Evolutionary conservation across 2,329 filamentous ascomycete genomes (phyloP).

Genomic region (Apiospora malaysiana): DNA sequence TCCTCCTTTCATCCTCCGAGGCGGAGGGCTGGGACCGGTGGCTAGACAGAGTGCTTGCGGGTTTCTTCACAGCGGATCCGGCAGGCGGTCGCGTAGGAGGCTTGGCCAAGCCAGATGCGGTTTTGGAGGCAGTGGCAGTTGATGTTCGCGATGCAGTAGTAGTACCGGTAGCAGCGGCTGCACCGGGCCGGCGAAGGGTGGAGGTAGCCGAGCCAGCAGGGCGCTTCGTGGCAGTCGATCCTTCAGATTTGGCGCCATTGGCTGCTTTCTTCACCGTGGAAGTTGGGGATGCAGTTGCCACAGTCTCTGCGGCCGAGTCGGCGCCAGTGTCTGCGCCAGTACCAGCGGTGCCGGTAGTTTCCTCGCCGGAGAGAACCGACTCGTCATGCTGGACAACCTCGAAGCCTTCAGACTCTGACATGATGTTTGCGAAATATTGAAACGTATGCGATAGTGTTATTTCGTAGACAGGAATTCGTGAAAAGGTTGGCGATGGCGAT

Average conservation of each 20-base stretch:
- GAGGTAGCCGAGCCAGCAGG: conserved; percentile 40
- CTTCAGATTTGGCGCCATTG: conserved; percentile 42
- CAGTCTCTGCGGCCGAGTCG: conserved; percentile 31
- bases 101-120: conserved; percentile 51
- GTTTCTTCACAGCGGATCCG: conserved; percentile 42
- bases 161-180: conserved; percentile 32
- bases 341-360: conserved; percentile 39
- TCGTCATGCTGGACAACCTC: conserved; percentile 52
- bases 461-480: not conserved
- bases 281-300: not conserved
- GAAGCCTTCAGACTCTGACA: conserved; percentile 56
- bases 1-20: conserved; percentile 57
- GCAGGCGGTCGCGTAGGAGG: conserved; percentile 54
- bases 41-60: conserved; percentile 44
- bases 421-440: conserved; percentile 33
- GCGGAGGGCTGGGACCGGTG: conserved; percentile 56
- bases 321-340: conserved; percentile 29
- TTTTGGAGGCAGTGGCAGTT: conserved; percentile 41
- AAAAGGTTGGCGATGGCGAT: not conserved
- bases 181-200: conserved; percentile 41
- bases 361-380: conserved; percentile 43
- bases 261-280: conserved; percentile 33
- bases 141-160: conserved; percentile 33
- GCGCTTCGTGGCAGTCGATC: conserved; percentile 44
- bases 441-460: not conserved